A percentile compares a stretch with the other conserved stretches of the same genome.
phyloP scores from a whole-genome alignment of 371 early-diverging fungal genomes.

The Syncephalastrum sp. region DNA sequence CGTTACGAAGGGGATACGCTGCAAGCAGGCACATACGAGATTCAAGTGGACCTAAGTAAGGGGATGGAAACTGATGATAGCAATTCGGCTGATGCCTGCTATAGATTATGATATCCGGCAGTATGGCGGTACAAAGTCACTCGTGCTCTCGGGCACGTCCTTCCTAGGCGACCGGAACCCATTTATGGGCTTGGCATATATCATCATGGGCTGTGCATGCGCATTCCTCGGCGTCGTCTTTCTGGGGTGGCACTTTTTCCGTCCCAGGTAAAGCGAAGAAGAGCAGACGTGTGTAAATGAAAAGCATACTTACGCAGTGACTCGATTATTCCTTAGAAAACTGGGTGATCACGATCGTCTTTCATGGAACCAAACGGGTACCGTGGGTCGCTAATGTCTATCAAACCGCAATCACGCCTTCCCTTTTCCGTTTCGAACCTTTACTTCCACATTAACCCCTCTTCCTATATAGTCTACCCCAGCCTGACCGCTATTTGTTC shows the following conservation, averaged over 20 bases:
- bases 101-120: constrained; percentile 78
- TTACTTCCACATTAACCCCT: too few relatives aligned
- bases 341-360: constrained; percentile 95
- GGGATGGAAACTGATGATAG: neutral
- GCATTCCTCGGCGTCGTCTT: constrained; percentile 87
- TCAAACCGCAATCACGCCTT: neutral
- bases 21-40: constrained; percentile 53
- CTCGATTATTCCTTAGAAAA: constrained; percentile 56
- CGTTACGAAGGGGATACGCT: constrained; percentile 46
- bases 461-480: too few relatives aligned
- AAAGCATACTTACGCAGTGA: neutral
- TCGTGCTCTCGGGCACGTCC: constrained; percentile 93
- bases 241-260: constrained; percentile 84
- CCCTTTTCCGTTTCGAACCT: too few relatives aligned
- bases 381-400: neutral
- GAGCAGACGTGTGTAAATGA: neutral
- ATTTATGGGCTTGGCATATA: constrained; percentile 93
- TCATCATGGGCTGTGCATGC: constrained; percentile 87
- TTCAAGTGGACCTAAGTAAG: constrained; percentile 57
- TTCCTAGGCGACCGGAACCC: constrained; percentile 95
- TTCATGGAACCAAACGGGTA: constrained; percentile 88
- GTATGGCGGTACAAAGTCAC: constrained; percentile 92
- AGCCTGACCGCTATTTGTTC: too few relatives aligned
- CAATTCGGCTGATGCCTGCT: neutral
- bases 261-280: constrained; percentile 71